Evolutionary conservation across 495 filamentous ascomycete species (phyloP), one percentile per base, ranked within the genome.

Genomic region (Penicillium cataractarum): DNA sequence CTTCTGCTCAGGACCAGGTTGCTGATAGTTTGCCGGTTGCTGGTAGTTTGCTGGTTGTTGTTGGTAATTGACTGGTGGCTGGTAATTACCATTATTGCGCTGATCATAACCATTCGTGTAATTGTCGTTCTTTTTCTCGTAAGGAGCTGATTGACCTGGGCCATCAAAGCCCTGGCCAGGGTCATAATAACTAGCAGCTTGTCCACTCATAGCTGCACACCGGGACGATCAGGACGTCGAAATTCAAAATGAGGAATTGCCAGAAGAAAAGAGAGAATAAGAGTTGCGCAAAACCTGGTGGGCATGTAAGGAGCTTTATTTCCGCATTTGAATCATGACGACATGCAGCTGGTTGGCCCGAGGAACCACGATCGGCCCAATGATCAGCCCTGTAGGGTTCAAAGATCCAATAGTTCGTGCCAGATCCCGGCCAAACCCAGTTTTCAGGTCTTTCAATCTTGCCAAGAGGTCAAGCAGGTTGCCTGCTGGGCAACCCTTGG

Each of bases 141-240:
- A 44, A 26, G 35, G 49, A 52, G 67, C 65, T 13, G 63, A 60
- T 57, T 65, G 70, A 21, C 44, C 69, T n/a, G 68, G 69, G 26
- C 46, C 62, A 17, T 62, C 65, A 40, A 69, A 69, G 63, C 62
- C 66, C 63, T 76, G 72, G 19, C 62, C 64, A 9, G 63, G 62
- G 53, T 78, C 71, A 60, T 81, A 81, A 44, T 81, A 81, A 51
- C 69, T 75, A 15, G 73, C 74, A 19, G 78, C 76, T 63, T 80
- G 74, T 53, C 78, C 78, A 63, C 76, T 81, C 78, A 81, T 81
- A 24, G 55, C 65, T 66, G 65, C 64, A 69, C 62, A 15, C 26
- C 44, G 39, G 46, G 57, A 27, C 21, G 46, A 54, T 49, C 31
- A 52, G 12, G 42, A 21, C 13, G 29, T 35, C 51, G 10, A 54